A percentile compares a stretch with the other conserved stretches of the same genome.
Evolutionary conservation across 2,329 filamentous ascomycete genomes (phyloP).

Genomic region (Fusarium sp.): DNA sequence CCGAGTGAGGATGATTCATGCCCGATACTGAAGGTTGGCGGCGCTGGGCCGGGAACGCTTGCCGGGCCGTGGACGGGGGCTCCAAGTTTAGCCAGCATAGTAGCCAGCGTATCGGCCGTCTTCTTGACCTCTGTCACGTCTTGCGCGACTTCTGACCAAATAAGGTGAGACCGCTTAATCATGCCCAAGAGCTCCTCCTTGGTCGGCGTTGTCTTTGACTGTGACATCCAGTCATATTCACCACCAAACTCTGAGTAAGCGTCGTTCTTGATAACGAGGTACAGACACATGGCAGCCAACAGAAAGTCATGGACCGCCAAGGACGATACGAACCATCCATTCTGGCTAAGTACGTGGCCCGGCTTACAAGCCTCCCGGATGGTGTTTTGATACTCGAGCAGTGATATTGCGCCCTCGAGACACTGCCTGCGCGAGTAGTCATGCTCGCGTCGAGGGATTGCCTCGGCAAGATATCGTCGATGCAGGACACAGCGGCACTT

Average conservation of each 20-base stretch:
- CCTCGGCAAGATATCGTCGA: conserved; percentile 63
- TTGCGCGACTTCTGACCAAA: conserved; percentile 58
- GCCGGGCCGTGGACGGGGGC: conserved; percentile 41
- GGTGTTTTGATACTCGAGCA: conserved; percentile 61
- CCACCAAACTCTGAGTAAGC: conserved; percentile 53
- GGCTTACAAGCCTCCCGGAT: conserved; percentile 64
- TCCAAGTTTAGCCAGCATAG: conserved; percentile 59
- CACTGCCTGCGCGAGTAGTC: conserved; percentile 65
- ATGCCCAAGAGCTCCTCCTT: conserved; percentile 55
- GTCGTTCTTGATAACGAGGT: conserved; percentile 61
- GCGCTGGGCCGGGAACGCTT: neutral
- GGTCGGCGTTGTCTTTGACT: conserved; percentile 47
- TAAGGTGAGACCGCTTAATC: conserved; percentile 56
- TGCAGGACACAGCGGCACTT: conserved; percentile 69
- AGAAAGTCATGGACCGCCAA: conserved; percentile 71
- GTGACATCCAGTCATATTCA: conserved; percentile 50
- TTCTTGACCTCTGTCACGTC: conserved; percentile 57
- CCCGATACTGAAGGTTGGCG: conserved; percentile 7
- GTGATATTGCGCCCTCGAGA: conserved; percentile 60
- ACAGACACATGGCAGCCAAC: conserved; percentile 71
- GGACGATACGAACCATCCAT: conserved; percentile 69
- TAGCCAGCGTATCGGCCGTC: conserved; percentile 58
- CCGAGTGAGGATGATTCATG: conserved; percentile 33
- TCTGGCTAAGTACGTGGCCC: conserved; percentile 63
- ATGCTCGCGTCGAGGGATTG: conserved; percentile 56